phyloP scores from a whole-genome alignment of 202 grass and related monocot genomes.

The Setaria italica region DNA sequence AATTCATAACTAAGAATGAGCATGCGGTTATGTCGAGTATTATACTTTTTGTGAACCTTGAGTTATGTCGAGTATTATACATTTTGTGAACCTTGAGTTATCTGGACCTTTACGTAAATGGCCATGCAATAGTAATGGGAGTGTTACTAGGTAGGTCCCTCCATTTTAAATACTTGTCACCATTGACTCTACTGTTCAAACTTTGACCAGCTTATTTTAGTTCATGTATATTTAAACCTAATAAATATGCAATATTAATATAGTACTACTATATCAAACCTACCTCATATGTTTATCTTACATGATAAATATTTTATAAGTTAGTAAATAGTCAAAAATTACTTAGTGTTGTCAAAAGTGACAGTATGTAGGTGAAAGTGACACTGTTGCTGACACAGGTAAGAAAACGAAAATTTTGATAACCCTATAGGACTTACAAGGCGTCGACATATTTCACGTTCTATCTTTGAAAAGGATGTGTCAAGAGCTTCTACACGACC shows the following conservation, averaged over 20 bases:
- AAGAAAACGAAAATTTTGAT: slow-evolving; percentile 18
- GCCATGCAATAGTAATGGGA: not conserved
- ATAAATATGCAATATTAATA: not conserved
- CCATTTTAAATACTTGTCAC: not conserved
- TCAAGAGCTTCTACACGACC: slow-evolving; percentile 93
- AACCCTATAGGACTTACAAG: slow-evolving; percentile 66
- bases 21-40: not conserved
- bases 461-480: slow-evolving; percentile 93
- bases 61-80: not conserved
- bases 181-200: not conserved
- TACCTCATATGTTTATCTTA: not conserved
- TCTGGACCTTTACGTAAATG: not conserved
- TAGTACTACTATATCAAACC: not conserved
- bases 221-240: not conserved
- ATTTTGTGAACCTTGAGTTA: slow-evolving; percentile 3
- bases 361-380: not conserved
- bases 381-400: slow-evolving; percentile 1
- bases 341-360: not conserved
- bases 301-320: not conserved
- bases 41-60: not conserved
- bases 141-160: not conserved
- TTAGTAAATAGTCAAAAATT: not conserved
- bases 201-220: not conserved
- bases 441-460: slow-evolving; percentile 88
- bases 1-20: not conserved